A percentile compares a stretch with the other conserved stretches of the same genome.
Evolutionary conservation across 345 rosid species (phyloP).

Genomic region (Rhodamnia argentea): DNA sequence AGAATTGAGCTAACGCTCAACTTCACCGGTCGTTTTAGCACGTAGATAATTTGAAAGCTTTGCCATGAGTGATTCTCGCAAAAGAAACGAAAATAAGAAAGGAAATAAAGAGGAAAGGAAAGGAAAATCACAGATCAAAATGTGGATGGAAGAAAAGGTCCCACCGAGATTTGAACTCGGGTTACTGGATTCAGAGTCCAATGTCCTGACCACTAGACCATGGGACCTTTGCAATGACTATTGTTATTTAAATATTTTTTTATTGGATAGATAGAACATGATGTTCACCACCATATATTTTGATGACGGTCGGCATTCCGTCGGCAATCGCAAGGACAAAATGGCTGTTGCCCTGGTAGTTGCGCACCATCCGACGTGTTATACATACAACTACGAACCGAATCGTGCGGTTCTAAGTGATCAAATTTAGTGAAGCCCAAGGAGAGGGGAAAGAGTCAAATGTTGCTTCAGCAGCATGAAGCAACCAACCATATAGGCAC

Average conservation of each 20-base stretch:
- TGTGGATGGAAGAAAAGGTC: slow-evolving; percentile 18
- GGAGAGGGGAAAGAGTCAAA: too few relatives aligned
- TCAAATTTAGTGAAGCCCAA: too few relatives aligned
- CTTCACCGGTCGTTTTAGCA: neutral
- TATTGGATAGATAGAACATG: too few relatives aligned
- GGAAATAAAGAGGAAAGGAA: neutral
- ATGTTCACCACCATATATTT: neutral
- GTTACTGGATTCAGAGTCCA: slow-evolving; percentile 96
- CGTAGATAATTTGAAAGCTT: neutral
- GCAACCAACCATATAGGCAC: too few relatives aligned
- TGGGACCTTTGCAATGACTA: slow-evolving; percentile 20
- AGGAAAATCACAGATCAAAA: too few relatives aligned
- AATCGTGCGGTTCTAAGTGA: too few relatives aligned
- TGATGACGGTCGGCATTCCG: neutral
- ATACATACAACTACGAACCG: too few relatives aligned
- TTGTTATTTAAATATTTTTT: accelerated
- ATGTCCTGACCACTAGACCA: slow-evolving; percentile 93
- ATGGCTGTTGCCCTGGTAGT: neutral
- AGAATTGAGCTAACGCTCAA: neutral
- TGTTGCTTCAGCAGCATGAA: too few relatives aligned
- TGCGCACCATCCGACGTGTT: too few relatives aligned
- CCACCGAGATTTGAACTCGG: slow-evolving; percentile 97
- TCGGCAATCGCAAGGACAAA: neutral
- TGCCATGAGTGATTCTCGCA: too few relatives aligned
- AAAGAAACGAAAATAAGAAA: neutral